Evolutionary conservation across 352 stramenopile species (phyloP), one percentile per base, ranked within the genome.

Genomic region (Phytophthora boehmeriae): DNA sequence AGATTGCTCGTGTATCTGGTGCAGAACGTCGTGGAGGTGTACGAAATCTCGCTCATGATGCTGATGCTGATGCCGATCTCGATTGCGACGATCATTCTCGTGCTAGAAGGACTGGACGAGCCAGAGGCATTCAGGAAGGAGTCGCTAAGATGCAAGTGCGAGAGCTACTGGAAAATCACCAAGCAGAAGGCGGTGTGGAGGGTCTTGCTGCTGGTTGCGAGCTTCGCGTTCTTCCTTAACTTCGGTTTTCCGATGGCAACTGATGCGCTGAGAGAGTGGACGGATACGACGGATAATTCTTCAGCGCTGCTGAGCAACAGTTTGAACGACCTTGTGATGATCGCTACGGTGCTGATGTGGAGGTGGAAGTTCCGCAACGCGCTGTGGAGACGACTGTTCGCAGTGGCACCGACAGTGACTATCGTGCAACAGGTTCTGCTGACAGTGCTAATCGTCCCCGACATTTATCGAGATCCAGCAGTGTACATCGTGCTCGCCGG

Each of bases 101-200:
- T 76, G 17, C 11, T 73, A 4, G 20, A 10, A 23, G 39, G 35
- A 17, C 54, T 73, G 9, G 54, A 73, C 2, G 68, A 76, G 14
- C 16, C 53, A 0, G 44, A 51, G 2, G 68, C 51, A 0, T 54
- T 67, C 35, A 28, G 23, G 5, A 73, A 71, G 19, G 58, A 76
- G 46, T 67, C 58, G 20, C 35, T 76, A 20, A 23, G 49, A 5
- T 80, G 68, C 59, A 75, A 86, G 56, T 68, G 58, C 41, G 76
- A 86, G 47, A 79, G 69, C 23, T 84, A 82, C 49, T 84, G 75
- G 77, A 82, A 82, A 57, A 63, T 86, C 36, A 71, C 77, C 30
- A 75, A 82, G 53, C 75, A 84, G 53, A 83, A 80, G 44, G 77
- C 70, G 1, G 70, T 86, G 13, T 84, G 77, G 74, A 52, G 62